Percentiles rank a stretch among this genome's conserved stretches.
Conservation (phyloP, 2,329 filamentous ascomycete species). For the Fonsecaea pedrosoi region DNA sequence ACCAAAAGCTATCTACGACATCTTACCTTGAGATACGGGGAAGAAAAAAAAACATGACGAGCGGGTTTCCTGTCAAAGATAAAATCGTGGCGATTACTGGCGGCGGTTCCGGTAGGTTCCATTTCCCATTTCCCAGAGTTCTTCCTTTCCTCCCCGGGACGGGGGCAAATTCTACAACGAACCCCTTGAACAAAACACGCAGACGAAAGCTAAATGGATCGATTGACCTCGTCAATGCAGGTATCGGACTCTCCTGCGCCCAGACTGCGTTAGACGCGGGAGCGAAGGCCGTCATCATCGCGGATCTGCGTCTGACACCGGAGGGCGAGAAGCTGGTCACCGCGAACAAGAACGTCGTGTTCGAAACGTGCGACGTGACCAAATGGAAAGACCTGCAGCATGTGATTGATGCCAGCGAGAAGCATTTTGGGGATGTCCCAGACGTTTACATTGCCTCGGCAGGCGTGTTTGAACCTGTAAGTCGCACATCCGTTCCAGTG, state of each 20-base stretch:
- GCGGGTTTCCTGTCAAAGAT: constrained; percentile 1
- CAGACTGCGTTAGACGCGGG: not conserved
- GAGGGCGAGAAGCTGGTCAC: not conserved
- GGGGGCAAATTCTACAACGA: not conserved
- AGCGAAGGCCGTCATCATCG: constrained; percentile 6
- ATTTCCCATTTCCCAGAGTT: not conserved
- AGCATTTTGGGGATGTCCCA: constrained; percentile 14
- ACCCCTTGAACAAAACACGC: not conserved
- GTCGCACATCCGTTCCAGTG: not conserved
- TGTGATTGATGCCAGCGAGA: not conserved
- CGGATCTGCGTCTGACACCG: not conserved
- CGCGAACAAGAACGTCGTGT: not conserved
- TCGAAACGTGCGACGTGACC: constrained; percentile 15
- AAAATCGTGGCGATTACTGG: constrained; percentile 1
- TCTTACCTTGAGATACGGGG: not conserved
- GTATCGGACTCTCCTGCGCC: not conserved
- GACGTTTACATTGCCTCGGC: constrained; percentile 13
- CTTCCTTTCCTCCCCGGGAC: not conserved
- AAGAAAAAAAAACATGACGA: not conserved
- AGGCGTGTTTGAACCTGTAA: constrained; percentile 19
- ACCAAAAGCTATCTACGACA: not conserved
- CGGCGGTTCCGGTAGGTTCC: not conserved
- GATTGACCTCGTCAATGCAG: not conserved
- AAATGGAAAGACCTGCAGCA: constrained; percentile 6
- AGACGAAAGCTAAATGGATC: not conserved